Base-by-base conservation (phyloP, 2,329 filamentous ascomycete species). In the Pestalotiopsis sp. region DNA sequence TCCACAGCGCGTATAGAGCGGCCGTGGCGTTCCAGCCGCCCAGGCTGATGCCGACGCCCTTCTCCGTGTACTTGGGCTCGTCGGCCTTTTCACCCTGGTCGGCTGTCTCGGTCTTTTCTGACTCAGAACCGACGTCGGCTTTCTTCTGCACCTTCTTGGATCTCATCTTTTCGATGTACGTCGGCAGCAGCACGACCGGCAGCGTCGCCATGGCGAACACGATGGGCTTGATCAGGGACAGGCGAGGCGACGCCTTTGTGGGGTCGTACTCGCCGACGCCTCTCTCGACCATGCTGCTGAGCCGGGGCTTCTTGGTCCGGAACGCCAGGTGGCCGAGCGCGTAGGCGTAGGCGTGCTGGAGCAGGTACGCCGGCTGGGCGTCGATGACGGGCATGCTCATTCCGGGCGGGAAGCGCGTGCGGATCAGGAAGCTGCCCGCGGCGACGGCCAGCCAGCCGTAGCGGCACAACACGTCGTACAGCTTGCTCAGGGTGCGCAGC, bases 371-470 rank as follows among this genome's bases (percentile, higher is more conserved):
- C 17, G 56, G 66, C 23, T 61, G 20, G 20, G 60, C 66, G 13
- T 61, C 20, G 38, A 67, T 36, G 25, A 67, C 13, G 6, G 66
- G 66, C 25, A 67, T 17, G 14, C 61, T 25, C n/a, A 41, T 38
- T 23, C 66, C 66, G n/a, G 27, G 12, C n/a, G 66, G 66, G 11
- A 45, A 67, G 17, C 36, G 23, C 27, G 66, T 68, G 25, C 66
- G 52, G 20, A 65, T 59, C 31, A 68, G n/a, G 60, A 68, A 68
- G 17, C 66, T 68, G 41, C 23, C 23, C 31, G 17, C 66, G 3
- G 66, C 66, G 25, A 68, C 58, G 13, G 41, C 66, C 20, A 64
- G 23, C 66, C 66, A 68, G 60, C 66, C 66, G 60, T 60, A 68
- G 60, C 66, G 66, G 38, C 66, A 65, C 40, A 68, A 17, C 14